phyloP scores from a whole-genome alignment of 345 rosid species.

The Corchorus olitorius region DNA sequence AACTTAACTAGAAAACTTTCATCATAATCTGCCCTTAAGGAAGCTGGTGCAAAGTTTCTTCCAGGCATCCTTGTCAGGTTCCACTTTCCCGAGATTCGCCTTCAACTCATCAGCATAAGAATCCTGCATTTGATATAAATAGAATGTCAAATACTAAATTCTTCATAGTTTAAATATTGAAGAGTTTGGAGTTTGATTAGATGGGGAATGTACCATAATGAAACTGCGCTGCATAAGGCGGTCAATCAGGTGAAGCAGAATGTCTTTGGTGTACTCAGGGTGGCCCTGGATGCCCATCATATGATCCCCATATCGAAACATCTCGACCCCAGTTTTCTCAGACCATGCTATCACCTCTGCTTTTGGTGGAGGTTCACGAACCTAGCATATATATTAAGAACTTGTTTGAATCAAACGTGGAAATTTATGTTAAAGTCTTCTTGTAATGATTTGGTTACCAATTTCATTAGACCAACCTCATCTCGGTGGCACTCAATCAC shows the following conservation, averaged over 20 bases:
- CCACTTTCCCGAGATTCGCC: slow-evolving; percentile 41
- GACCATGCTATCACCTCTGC: slow-evolving; percentile 63
- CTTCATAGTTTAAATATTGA: not conserved
- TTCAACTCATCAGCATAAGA: slow-evolving; percentile 43
- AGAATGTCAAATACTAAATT: not conserved
- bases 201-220: slow-evolving; percentile 32
- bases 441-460: not conserved
- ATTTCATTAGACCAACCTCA: slow-evolving; percentile 45
- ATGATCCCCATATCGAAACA: slow-evolving; percentile 62
- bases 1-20: not conserved
- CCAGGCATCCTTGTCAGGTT: slow-evolving; percentile 62
- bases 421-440: not conserved
- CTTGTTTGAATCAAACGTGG: not conserved
- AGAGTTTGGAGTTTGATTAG: not conserved
- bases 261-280: slow-evolving; percentile 67
- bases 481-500: slow-evolving; percentile 67
- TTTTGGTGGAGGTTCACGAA: slow-evolving; percentile 47
- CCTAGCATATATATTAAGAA: slow-evolving; percentile 29
- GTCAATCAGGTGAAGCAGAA: slow-evolving; percentile 53
- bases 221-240: slow-evolving; percentile 39
- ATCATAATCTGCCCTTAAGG: slow-evolving; percentile 51
- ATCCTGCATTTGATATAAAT: slow-evolving; percentile 30
- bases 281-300: slow-evolving; percentile 85
- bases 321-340: slow-evolving; percentile 53
- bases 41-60: slow-evolving; percentile 52